Percentiles rank a stretch among this genome's conserved stretches.
phyloP scores from a whole-genome alignment of 306 rosid genomes.

The Trifolium pratense region DNA sequence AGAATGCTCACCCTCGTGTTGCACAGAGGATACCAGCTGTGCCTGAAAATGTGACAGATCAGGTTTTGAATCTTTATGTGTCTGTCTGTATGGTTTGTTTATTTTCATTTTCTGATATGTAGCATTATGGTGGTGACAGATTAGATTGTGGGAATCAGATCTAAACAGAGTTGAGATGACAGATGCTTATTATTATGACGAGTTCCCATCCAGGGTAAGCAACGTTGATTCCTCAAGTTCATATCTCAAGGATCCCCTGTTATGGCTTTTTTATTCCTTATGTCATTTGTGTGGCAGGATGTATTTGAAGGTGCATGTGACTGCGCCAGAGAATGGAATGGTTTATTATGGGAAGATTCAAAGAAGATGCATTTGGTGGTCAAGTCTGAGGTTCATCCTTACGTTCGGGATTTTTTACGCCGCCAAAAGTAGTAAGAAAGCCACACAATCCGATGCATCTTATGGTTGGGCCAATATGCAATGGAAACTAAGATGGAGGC shows the following conservation, averaged over 20 bases:
- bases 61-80: constrained; percentile 55
- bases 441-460: neutral
- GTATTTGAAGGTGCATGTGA: constrained; percentile 88
- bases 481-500: neutral
- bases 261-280: constrained; percentile 20
- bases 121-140: constrained; percentile 55
- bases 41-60: constrained; percentile 97
- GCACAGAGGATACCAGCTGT: constrained; percentile 82
- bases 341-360: constrained; percentile 88
- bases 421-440: constrained; percentile 61
- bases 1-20: constrained; percentile 95
- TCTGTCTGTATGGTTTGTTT: neutral
- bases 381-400: constrained; percentile 66
- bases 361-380: constrained; percentile 86
- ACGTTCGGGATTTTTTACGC: constrained; percentile 77
- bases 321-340: constrained; percentile 82
- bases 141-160: constrained; percentile 94
- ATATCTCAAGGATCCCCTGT: neutral
- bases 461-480: neutral
- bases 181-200: constrained; percentile 72
- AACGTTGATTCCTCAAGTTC: constrained; percentile 32
- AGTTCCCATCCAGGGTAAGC: constrained; percentile 85
- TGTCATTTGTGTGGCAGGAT: constrained; percentile 60
- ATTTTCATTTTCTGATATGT: constrained; percentile 42
- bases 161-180: constrained; percentile 85